Conservation (phyloP, 2,329 filamentous ascomycete genomes). For the Beauveria sp. region DNA sequence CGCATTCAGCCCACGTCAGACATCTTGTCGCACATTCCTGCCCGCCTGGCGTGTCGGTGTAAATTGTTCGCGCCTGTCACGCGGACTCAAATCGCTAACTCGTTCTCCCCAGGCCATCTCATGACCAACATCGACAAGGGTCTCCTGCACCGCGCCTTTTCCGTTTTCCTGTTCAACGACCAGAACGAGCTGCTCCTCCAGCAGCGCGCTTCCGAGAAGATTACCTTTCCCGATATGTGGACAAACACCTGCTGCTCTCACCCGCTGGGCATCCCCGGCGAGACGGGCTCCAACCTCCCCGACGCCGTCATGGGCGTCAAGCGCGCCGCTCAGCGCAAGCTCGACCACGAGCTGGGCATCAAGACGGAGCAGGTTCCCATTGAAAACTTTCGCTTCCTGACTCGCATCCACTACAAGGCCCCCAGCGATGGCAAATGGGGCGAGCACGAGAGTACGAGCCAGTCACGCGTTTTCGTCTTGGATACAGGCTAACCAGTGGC, state of each 20-base stretch:
- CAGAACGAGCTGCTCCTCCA: constrained; percentile 89
- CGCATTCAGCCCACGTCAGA: not conserved
- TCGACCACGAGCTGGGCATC: constrained; percentile 93
- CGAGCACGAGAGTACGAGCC: constrained; percentile 83
- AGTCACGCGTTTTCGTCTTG: not conserved
- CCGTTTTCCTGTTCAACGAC: constrained; percentile 94
- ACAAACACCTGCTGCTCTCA: constrained; percentile 99
- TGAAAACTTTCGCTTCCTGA: constrained; percentile 88
- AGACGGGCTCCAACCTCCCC: constrained; percentile 76
- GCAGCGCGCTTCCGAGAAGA: constrained; percentile 93
- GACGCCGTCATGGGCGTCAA: constrained; percentile 82
- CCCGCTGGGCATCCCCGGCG: constrained; percentile 81
- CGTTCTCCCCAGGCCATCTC: constrained; percentile 62
- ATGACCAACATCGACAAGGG: constrained; percentile 99
- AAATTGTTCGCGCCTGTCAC: not conserved
- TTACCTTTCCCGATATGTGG: constrained; percentile 99
- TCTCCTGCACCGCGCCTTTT: constrained; percentile 93
- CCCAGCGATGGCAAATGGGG: constrained; percentile 97
- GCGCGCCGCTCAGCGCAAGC: constrained; percentile 84
- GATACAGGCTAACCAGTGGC: not conserved
- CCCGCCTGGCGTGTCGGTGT: not conserved
- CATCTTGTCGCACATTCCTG: not conserved
- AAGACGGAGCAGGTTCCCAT: constrained; percentile 80
- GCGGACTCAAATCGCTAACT: not conserved
- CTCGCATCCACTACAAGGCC: constrained; percentile 95